These are phyloP conservation scores for Allium cepa DNA, from an alignment of 106 monocot genomes.

Conservation along the genomic window DNA sequence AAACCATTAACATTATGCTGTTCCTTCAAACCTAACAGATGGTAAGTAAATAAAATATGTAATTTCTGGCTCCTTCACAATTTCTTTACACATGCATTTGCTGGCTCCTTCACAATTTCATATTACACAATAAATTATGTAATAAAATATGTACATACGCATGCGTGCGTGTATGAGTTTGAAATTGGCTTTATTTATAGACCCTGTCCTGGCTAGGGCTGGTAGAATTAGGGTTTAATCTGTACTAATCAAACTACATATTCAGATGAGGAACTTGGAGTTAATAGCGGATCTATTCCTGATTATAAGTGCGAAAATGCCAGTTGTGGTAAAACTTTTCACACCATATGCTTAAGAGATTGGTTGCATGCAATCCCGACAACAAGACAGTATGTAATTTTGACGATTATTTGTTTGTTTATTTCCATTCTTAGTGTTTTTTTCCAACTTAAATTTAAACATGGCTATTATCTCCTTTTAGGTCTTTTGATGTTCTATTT, in stretches of 20 bases:
- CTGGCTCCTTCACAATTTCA: too few relatives aligned
- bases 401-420: not conserved
- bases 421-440: not conserved
- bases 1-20: too few relatives aligned
- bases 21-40: too few relatives aligned
- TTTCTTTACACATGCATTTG: too few relatives aligned
- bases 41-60: too few relatives aligned
- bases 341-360: slow-evolving; percentile 73
- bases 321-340: slow-evolving; percentile 69
- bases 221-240: not conserved
- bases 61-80: too few relatives aligned
- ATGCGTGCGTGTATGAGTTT: too few relatives aligned
- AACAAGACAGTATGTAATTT: slow-evolving; percentile 70
- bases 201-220: too few relatives aligned
- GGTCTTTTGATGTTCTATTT: slow-evolving; percentile 68
- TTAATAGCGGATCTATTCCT: slow-evolving; percentile 37
- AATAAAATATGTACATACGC: too few relatives aligned
- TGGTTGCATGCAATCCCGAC: slow-evolving; percentile 87
- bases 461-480: slow-evolving; percentile 7
- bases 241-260: not conserved
- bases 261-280: slow-evolving; percentile 68
- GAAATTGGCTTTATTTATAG: too few relatives aligned
- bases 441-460: not conserved
- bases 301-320: slow-evolving; percentile 80
- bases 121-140: too few relatives aligned